Base-by-base conservation (phyloP, 306 rosid species). In the Sicyos baderoa region DNA sequence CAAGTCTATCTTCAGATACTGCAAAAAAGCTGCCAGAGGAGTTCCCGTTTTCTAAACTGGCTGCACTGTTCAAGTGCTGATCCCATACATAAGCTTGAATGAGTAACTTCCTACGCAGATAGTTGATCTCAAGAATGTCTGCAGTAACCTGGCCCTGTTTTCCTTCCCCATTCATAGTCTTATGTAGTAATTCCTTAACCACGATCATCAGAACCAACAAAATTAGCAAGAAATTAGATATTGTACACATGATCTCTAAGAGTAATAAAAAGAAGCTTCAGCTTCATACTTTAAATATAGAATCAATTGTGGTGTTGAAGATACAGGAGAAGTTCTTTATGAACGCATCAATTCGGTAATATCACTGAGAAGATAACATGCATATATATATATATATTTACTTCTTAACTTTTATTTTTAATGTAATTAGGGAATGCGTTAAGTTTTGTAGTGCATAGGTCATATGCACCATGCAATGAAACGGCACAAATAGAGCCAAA, bases 81-180 rank as follows among this genome's bases (percentile, higher is more conserved):
- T 90, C 99, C 99, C 97, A 94, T 81, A 87, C 68, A 63, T 86
- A 88, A 40, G 96, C 91, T 75, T 85, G 97, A 78, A 88, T 86
- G 79, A 94, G 81, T 67, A 94, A 75, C 74, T 84, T 95, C 85
- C 97, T 86, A 77, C 96, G 80, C 72, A 94, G 61, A 53, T 85
- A 81, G 76, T 90, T 86, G 80, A 94, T 83, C 79, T 94, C 96
- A 74, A 94, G 86, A 81, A 94, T 82, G 84, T 94, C 97, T 60
- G 80, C 79, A 73, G 71, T 75, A 62, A 86, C 90, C 72, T 79
- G 87, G 68, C 91, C 90, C 81, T 72, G 83, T 76, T 63, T 83
- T 65, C 75, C 80, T 77, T 84, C 96, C 55, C 70, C 85, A 60
- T 78, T 86, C 79, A 84, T 58, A 80, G 83, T 77, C 75, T 86